Percentiles rank a stretch among this genome's conserved stretches.
Evolutionary conservation across 768 basidiomycete species (phyloP).

Genomic region (Zangia roseola): DNA sequence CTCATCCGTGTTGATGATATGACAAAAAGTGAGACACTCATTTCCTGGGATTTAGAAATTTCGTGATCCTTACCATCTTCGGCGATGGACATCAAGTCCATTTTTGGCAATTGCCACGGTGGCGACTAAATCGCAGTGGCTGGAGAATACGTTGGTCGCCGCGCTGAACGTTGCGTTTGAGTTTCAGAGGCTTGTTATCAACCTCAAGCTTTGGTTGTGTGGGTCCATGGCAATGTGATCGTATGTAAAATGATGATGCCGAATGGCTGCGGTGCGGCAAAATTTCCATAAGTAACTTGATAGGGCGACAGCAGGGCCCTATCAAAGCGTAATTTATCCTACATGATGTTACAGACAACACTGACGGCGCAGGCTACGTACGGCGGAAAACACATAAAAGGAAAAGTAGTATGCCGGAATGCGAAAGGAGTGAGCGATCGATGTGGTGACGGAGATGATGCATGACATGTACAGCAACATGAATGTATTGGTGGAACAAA

Average conservation of each 20-base stretch:
- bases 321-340: not conserved
- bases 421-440: conserved; percentile 3
- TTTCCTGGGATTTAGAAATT: conserved; percentile 1
- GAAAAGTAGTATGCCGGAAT: conserved; percentile 1
- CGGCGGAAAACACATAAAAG: conserved; percentile 4
- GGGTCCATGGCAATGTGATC: not conserved
- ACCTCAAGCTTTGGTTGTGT: not conserved
- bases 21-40: conserved; percentile 19
- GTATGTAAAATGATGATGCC: too few relatives aligned
- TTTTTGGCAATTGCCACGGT: not conserved
- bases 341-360: conserved; percentile 1
- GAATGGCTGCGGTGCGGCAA: not conserved
- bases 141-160: not conserved
- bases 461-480: not conserved
- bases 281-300: not conserved
- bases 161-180: conserved; percentile 5
- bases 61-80: conserved; percentile 8
- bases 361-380: not conserved
- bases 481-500: conserved; percentile 12
- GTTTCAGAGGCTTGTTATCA: conserved; percentile 2
- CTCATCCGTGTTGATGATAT: not conserved
- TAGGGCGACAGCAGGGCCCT: not conserved
- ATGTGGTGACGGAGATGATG: not conserved
- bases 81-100: not conserved
- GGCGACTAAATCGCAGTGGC: not conserved